These are phyloP conservation scores for Prunus yedoensis DNA, from an alignment of 331 rosid species.

Conservation along the genomic window DNA sequence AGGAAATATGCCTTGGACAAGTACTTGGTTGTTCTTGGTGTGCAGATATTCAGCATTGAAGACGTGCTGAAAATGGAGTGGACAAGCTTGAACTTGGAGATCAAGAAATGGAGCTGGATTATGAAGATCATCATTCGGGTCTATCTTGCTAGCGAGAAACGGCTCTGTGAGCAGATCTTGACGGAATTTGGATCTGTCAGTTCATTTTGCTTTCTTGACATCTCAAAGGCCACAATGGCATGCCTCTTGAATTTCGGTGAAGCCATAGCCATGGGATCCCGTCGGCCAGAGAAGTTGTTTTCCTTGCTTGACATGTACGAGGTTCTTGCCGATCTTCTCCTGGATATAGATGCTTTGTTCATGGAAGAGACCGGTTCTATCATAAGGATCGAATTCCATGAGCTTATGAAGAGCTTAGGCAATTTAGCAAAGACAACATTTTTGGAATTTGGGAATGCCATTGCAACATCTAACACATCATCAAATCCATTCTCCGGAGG, in stretches of 20 bases:
- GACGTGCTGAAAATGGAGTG: constrained; percentile 52
- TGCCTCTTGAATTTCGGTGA: constrained; percentile 54
- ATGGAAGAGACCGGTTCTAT: constrained; percentile 41
- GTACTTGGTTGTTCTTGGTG: constrained; percentile 41
- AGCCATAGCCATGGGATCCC: constrained; percentile 50
- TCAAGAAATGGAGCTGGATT: constrained; percentile 53
- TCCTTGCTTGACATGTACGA: constrained; percentile 64
- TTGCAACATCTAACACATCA: constrained; percentile 41
- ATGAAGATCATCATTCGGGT: constrained; percentile 48
- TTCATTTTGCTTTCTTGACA: constrained; percentile 47
- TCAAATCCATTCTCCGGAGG: constrained; percentile 44
- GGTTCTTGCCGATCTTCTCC: constrained; percentile 44
- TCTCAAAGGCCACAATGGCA: constrained; percentile 39
- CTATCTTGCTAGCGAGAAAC: constrained; percentile 55
- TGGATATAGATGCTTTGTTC: constrained; percentile 40
- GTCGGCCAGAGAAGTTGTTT: constrained; percentile 53
- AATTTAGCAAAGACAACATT: constrained; percentile 45
- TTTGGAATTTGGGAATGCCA: constrained; percentile 36
- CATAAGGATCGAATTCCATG: constrained; percentile 42
- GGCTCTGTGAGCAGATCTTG: constrained; percentile 47
- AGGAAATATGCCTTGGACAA: constrained; percentile 57
- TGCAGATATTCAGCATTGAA: constrained; percentile 51
- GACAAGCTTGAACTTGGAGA: constrained; percentile 42
- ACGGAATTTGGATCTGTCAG: constrained; percentile 41
- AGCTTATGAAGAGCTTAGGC: constrained; percentile 38